Evolutionary conservation across 2,329 filamentous ascomycete genomes (phyloP).

Genomic region (Aspergillus viridinutans): DNA sequence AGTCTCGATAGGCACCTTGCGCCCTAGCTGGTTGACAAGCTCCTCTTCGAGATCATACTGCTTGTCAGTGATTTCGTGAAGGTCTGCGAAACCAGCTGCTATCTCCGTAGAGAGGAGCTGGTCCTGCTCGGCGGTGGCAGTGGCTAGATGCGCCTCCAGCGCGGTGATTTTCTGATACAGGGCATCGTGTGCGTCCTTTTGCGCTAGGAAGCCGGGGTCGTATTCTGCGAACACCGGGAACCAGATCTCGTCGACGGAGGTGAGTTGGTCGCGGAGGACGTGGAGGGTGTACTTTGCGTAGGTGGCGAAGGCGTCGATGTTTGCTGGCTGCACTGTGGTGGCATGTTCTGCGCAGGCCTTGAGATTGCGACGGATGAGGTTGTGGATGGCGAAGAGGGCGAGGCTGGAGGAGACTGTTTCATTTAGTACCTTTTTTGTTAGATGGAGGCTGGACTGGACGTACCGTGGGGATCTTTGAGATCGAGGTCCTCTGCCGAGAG

Average conservation of each 20-base stretch:
- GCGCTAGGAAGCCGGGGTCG: not conserved
- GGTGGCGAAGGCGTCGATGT: slow-evolving; percentile 1
- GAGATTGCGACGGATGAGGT: slow-evolving; percentile 6
- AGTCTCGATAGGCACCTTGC: not conserved
- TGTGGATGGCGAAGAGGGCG: slow-evolving; percentile 5
- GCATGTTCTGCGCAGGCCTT: slow-evolving; percentile 1
- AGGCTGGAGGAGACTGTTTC: slow-evolving; percentile 2
- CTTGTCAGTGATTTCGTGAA: not conserved
- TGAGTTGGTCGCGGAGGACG: slow-evolving; percentile 1
- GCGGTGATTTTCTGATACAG: not conserved
- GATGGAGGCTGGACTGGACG: too few relatives aligned
- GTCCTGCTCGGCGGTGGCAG: not conserved
- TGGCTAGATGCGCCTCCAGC: not conserved
- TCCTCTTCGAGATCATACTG: not conserved
- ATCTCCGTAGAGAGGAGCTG: not conserved
- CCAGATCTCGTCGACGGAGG: not conserved
- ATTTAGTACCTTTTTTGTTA: not conserved
- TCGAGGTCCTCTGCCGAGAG: slow-evolving; percentile 4
- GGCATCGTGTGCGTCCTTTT: not conserved
- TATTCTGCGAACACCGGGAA: slow-evolving; percentile 1
- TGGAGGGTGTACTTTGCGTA: slow-evolving; percentile 5
- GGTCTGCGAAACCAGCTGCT: not conserved
- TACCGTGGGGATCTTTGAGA: slow-evolving; percentile 7
- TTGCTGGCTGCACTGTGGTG: not conserved
- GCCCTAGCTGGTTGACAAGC: not conserved